These are phyloP conservation scores for Kickxella alabastrina DNA, from an alignment of 192 early-diverging fungal species.

Conservation along the genomic window DNA sequence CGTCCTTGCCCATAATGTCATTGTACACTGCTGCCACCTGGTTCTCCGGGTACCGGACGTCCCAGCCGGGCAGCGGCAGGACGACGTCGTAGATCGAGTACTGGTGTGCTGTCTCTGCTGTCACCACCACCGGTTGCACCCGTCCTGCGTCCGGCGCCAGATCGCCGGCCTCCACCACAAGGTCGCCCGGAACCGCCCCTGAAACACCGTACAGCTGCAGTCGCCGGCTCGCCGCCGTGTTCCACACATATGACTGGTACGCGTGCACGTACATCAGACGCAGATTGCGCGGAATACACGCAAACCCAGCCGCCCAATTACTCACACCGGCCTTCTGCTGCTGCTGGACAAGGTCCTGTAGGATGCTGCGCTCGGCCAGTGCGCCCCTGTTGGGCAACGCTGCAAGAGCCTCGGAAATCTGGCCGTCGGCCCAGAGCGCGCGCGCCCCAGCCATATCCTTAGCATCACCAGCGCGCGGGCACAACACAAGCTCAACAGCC, in stretches of 20 bases:
- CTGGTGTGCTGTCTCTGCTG: constrained; percentile 60
- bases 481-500: constrained; percentile 78
- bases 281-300: constrained; percentile 78
- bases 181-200: constrained; percentile 75
- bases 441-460: constrained; percentile 63
- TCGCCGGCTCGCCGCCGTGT: constrained; percentile 74
- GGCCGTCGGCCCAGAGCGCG: constrained; percentile 59
- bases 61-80: constrained; percentile 83
- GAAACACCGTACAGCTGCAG: constrained; percentile 61
- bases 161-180: constrained; percentile 56
- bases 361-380: constrained; percentile 70
- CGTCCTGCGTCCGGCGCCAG: neutral
- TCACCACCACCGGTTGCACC: constrained; percentile 55
- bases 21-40: constrained; percentile 61
- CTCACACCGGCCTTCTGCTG: constrained; percentile 53
- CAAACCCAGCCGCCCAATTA: constrained; percentile 62
- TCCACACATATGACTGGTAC: constrained; percentile 96
- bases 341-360: constrained; percentile 56
- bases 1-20: constrained; percentile 68
- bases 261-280: constrained; percentile 92
- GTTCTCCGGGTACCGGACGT: constrained; percentile 77
- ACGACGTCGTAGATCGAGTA: constrained; percentile 89
- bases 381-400: constrained; percentile 61
- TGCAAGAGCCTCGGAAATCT: constrained; percentile 60
- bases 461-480: constrained; percentile 72